phyloP scores from a whole-genome alignment of 2,329 filamentous ascomycete species.

The Metarhizium anisopliae region DNA sequence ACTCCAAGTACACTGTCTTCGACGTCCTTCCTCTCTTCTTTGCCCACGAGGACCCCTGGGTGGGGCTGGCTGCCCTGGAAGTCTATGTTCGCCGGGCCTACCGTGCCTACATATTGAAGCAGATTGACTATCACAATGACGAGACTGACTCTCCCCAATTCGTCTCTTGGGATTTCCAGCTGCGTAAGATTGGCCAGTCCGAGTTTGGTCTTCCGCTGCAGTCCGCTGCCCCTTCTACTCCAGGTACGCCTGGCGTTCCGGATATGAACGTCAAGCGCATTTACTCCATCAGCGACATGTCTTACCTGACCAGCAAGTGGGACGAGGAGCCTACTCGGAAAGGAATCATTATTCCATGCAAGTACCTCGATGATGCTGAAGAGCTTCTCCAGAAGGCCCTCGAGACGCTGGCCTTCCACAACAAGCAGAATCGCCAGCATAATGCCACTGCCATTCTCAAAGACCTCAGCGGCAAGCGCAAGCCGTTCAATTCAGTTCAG shows the following conservation, averaged over 20 bases:
- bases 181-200: slow-evolving; percentile 85
- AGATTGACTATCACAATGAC: slow-evolving; percentile 80
- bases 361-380: slow-evolving; percentile 89
- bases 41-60: slow-evolving; percentile 86
- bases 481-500: slow-evolving; percentile 26
- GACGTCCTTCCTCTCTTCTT: slow-evolving; percentile 96
- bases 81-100: slow-evolving; percentile 96
- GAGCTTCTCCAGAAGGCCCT: slow-evolving; percentile 77
- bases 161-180: slow-evolving; percentile 90
- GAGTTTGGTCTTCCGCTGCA: slow-evolving; percentile 78
- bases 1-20: slow-evolving; percentile 97
- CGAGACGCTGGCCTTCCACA: slow-evolving; percentile 62
- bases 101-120: slow-evolving; percentile 86
- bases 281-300: slow-evolving; percentile 94
- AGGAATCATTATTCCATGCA: slow-evolving; percentile 89
- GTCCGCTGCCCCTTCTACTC: slow-evolving; percentile 74
- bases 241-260: slow-evolving; percentile 58
- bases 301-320: slow-evolving; percentile 67
- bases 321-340: slow-evolving; percentile 74
- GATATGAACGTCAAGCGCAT: slow-evolving; percentile 68
- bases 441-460: slow-evolving; percentile 53
- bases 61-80: slow-evolving; percentile 85
- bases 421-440: slow-evolving; percentile 47
- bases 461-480: slow-evolving; percentile 66
- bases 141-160: slow-evolving; percentile 62